Evolutionary conservation across 495 filamentous ascomycete species (phyloP).

Genomic region (Pseudotulostoma volvatum): DNA sequence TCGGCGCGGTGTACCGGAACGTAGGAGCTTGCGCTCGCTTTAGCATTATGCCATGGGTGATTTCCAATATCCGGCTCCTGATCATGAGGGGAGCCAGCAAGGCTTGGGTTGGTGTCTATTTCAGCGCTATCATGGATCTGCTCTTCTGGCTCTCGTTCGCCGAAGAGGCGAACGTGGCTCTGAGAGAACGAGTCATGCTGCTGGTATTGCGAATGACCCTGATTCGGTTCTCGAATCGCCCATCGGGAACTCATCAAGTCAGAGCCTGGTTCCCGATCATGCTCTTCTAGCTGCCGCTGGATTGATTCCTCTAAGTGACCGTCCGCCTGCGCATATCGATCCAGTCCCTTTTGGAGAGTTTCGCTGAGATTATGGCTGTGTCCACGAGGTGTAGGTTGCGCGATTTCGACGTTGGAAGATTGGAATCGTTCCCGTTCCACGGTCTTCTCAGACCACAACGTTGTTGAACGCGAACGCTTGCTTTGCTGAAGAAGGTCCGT

Average conservation of each 20-base stretch:
- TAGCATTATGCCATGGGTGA: constrained; percentile 24
- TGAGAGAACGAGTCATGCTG: constrained; percentile 23
- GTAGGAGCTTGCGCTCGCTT: constrained; percentile 24
- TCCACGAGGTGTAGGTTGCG: constrained; percentile 46
- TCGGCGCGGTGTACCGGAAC: constrained; percentile 38
- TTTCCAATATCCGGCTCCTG: constrained; percentile 19
- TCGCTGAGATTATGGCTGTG: constrained; percentile 51
- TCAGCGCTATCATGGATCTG: constrained; percentile 44
- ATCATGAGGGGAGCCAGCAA: constrained; percentile 44
- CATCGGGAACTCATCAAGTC: constrained; percentile 27
- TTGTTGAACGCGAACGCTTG: constrained; percentile 6
- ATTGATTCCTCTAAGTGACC: constrained; percentile 65
- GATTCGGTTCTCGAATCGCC: constrained; percentile 12
- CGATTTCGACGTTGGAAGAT: constrained; percentile 38
- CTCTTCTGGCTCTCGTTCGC: constrained; percentile 13
- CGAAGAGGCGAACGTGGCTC: constrained; percentile 11
- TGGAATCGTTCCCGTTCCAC: constrained; percentile 26
- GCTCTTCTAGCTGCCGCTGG: constrained; percentile 52
- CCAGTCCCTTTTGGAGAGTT: constrained; percentile 69
- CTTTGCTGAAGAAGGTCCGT: not conserved
- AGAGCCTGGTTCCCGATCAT: constrained; percentile 26
- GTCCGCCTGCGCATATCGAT: constrained; percentile 49
- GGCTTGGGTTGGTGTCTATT: constrained; percentile 61
- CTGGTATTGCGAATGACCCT: constrained; percentile 8
- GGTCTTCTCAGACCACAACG: constrained; percentile 7